Percentiles rank a stretch among this genome's conserved stretches.
These are phyloP conservation scores for Gynandropsis gynandra DNA, from an alignment of 345 rosid species.

Conservation along the genomic window DNA sequence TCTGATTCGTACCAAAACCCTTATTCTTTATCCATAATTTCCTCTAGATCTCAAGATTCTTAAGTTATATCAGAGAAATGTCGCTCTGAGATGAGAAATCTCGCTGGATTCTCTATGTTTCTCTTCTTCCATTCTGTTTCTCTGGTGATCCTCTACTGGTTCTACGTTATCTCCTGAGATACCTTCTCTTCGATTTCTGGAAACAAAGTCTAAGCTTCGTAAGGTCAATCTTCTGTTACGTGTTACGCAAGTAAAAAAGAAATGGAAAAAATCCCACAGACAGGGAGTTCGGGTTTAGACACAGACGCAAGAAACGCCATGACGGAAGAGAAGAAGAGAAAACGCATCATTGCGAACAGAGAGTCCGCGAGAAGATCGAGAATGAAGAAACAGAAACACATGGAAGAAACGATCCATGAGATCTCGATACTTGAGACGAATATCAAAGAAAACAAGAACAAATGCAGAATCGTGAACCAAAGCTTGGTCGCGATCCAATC, in stretches of 20 bases:
- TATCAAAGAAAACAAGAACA: slow-evolving; percentile 12
- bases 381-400: slow-evolving; percentile 40
- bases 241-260: background rate
- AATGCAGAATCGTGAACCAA: slow-evolving; percentile 3
- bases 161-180: slow-evolving; percentile 36
- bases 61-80: too few species aligned
- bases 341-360: slow-evolving; percentile 44
- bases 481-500: slow-evolving; percentile 14
- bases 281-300: slow-evolving; percentile 25
- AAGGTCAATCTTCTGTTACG: background rate
- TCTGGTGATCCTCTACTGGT: slow-evolving; percentile 38
- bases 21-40: too few species aligned
- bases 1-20: too few species aligned
- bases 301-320: slow-evolving; percentile 7
- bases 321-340: slow-evolving; percentile 37
- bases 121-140: slow-evolving; percentile 37
- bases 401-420: slow-evolving; percentile 33
- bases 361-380: slow-evolving; percentile 54
- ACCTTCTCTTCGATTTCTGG: background rate
- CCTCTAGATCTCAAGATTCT: too few species aligned
- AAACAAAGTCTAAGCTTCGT: too few species aligned
- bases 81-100: slow-evolving; percentile 29
- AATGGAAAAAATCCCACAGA: slow-evolving; percentile 14
- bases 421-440: slow-evolving; percentile 30
- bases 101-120: slow-evolving; percentile 14